Conservation (phyloP, 768 basidiomycete genomes). For the Agaricus subrufescens region DNA sequence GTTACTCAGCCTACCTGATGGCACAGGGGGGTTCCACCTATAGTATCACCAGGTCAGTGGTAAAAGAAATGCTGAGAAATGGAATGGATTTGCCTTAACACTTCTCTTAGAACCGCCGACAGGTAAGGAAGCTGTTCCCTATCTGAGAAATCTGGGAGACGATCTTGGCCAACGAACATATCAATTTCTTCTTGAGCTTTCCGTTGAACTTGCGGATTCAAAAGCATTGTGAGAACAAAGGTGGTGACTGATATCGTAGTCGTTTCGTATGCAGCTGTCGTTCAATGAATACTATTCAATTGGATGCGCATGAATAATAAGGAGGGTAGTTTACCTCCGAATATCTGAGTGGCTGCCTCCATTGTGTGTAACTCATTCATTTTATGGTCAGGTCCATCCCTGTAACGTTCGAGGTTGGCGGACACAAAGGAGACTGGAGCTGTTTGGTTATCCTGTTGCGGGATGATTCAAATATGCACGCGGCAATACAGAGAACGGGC, state of each 20-base stretch:
- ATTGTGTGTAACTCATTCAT: not conserved
- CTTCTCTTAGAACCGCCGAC: slow-evolving; percentile 16
- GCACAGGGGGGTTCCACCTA: not conserved
- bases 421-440: not conserved
- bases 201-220: slow-evolving; percentile 11
- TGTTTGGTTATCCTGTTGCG: not conserved
- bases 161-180: slow-evolving; percentile 12
- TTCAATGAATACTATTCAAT: not conserved
- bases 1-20: not conserved
- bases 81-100: slow-evolving; percentile 11
- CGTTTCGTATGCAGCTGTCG: not conserved
- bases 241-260: not conserved
- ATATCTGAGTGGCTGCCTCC: not conserved
- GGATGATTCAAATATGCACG: too few relatives aligned
- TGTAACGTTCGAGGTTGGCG: not conserved
- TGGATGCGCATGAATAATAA: not conserved
- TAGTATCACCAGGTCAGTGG: not conserved
- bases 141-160: slow-evolving; percentile 21
- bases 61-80: not conserved
- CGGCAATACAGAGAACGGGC: not conserved
- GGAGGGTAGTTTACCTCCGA: not conserved
- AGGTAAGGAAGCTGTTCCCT: slow-evolving; percentile 14
- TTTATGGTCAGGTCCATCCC: not conserved
- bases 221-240: slow-evolving; percentile 5
- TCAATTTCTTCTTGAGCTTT: slow-evolving; percentile 23